These are phyloP conservation scores for Grigorovia transvaalensis DNA, from an alignment of 805 yeast species.

Conservation along the genomic window DNA sequence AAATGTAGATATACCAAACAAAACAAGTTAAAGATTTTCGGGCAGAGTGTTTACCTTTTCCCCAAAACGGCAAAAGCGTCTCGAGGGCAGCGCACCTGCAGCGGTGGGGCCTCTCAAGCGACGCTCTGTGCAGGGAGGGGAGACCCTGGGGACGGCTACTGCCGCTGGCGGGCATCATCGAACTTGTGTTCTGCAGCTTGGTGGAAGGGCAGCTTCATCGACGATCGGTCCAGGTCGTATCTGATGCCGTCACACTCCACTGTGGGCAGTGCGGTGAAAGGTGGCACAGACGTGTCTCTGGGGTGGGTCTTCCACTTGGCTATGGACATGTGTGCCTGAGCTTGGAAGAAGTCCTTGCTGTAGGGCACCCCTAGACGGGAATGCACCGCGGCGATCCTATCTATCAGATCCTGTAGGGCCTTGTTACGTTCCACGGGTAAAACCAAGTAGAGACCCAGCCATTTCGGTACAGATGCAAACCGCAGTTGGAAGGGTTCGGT, in stretches of 20 bases:
- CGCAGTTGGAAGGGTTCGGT: conserved; percentile 1
- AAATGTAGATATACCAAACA: not conserved
- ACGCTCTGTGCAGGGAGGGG: no score
- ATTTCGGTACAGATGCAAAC: not conserved
- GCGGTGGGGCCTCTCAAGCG: no score
- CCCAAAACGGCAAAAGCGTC: not conserved
- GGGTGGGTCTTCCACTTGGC: not conserved
- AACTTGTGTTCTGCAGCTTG: not conserved
- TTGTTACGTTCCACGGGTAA: not conserved
- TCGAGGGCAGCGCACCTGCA: not conserved
- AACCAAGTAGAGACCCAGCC: not conserved
- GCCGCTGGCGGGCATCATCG: not conserved
- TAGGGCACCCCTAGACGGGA: not conserved
- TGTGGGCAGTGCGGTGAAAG: not conserved
- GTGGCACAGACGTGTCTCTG: not conserved
- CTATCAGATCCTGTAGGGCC: not conserved
- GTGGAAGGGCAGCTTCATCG: not conserved
- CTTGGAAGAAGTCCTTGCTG: not conserved
- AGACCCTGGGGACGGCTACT: no score
- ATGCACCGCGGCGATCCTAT: not conserved
- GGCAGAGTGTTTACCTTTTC: conserved; percentile 1
- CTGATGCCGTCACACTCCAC: not conserved
- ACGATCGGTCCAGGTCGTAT: not conserved
- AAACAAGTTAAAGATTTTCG: not conserved
- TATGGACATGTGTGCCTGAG: conserved; percentile 1